Percentiles rank a stretch among this genome's conserved stretches.
These are phyloP conservation scores for Saccharomycopsis babjevae DNA, from an alignment of 805 yeast species.

Conservation along the genomic window DNA sequence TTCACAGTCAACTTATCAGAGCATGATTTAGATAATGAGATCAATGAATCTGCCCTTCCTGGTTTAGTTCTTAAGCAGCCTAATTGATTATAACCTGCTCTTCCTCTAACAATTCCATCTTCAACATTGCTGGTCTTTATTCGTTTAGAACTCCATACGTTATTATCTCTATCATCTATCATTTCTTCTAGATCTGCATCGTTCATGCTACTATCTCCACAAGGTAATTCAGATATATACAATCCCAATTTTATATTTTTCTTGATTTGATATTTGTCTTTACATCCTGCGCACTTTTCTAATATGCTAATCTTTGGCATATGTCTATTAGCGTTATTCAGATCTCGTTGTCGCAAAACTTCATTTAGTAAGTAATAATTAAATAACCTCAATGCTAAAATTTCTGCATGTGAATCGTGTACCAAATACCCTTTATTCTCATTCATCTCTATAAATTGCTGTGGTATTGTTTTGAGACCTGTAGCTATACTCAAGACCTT, in stretches of 20 bases:
- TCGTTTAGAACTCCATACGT: background rate
- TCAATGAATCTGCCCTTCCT: constrained; percentile 70
- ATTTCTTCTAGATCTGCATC: background rate
- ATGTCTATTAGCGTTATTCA: background rate
- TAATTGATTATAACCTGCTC: constrained; percentile 41
- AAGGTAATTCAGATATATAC: constrained; percentile 69
- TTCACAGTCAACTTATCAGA: constrained; percentile 68
- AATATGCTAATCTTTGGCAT: background rate
- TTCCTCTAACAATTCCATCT: constrained; percentile 42
- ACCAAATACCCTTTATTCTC: constrained; percentile 47
- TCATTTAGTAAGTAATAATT: constrained; percentile 51
- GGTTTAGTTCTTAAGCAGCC: constrained; percentile 88
- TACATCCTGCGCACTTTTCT: background rate
- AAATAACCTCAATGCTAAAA: constrained; percentile 60
- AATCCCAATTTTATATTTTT: constrained; percentile 39
- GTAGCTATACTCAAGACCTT: constrained; percentile 39
- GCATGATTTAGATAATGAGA: constrained; percentile 75
- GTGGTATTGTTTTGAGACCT: constrained; percentile 75
- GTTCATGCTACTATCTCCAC: constrained; percentile 82
- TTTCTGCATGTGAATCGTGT: constrained; percentile 90
- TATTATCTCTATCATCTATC: background rate
- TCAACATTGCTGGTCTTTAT: background rate
- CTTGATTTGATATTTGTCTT: constrained; percentile 26
- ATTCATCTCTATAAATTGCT: constrained; percentile 30
- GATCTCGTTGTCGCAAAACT: constrained; percentile 19